These are phyloP conservation scores for Kazachstania sp. DNA, from an alignment of 1,139 yeast species.

Conservation along the genomic window DNA sequence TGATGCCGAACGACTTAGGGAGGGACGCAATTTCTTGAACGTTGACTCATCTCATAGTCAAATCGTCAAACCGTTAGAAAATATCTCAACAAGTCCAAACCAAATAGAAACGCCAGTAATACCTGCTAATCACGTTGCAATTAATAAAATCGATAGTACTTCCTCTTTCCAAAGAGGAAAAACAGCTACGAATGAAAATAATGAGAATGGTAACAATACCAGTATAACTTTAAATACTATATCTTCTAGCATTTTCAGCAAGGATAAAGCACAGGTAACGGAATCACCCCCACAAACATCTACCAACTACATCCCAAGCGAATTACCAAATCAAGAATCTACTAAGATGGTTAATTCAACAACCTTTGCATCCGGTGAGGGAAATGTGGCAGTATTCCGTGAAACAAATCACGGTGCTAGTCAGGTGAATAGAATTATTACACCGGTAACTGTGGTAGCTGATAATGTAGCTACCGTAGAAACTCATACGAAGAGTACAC, in stretches of 20 bases:
- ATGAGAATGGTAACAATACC: slow-evolving; percentile 2
- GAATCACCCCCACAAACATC: slow-evolving; percentile 4
- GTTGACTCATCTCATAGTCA: background rate
- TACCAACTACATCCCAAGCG: background rate
- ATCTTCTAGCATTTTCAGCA: slow-evolving; percentile 11
- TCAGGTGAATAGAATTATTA: background rate
- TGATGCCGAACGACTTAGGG: slow-evolving; percentile 1
- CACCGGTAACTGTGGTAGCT: slow-evolving; percentile 1
- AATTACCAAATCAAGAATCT: background rate
- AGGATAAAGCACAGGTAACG: background rate
- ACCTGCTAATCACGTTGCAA: background rate
- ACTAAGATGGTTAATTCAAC: background rate
- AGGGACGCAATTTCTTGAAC: slow-evolving; percentile 3
- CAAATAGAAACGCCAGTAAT: too few species aligned
- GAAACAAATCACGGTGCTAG: background rate
- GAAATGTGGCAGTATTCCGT: background rate
- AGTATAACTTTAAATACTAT: slow-evolving; percentile 5
- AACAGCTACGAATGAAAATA: background rate
- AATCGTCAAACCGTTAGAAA: slow-evolving; percentile 2
- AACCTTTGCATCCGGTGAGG: background rate
- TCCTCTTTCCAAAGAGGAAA: slow-evolving; percentile 9
- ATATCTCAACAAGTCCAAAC: too few species aligned
- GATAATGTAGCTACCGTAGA: background rate
- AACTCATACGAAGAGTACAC: background rate
- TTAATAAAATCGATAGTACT: slow-evolving; percentile 1